phyloP scores from a whole-genome alignment of 345 rosid genomes.

The Pistacia vera region DNA sequence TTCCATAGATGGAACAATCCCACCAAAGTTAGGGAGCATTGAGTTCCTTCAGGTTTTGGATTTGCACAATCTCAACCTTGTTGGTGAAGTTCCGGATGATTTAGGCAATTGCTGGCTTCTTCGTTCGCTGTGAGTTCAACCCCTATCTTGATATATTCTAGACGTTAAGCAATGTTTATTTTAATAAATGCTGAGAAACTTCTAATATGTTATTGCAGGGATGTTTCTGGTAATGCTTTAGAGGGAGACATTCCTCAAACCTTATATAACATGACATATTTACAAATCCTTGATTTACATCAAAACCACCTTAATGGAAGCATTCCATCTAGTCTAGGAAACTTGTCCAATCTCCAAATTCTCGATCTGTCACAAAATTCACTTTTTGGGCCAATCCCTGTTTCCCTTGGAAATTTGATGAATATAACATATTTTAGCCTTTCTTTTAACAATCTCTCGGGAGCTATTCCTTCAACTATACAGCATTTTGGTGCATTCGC shows the following conservation, averaged over 20 bases:
- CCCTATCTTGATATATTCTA: conserved; percentile 17
- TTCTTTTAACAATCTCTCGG: conserved; percentile 80
- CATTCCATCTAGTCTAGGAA: conserved; percentile 65
- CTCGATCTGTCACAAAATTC: conserved; percentile 76
- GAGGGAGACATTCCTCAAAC: conserved; percentile 67
- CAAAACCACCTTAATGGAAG: conserved; percentile 63
- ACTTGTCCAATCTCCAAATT: conserved; percentile 48
- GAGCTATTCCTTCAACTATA: conserved; percentile 58
- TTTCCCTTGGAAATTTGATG: conserved; percentile 62
- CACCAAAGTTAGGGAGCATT: conserved; percentile 59
- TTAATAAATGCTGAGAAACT: conserved; percentile 23
- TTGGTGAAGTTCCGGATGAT: conserved; percentile 61
- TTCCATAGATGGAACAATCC: conserved; percentile 62
- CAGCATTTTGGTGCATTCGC: conserved; percentile 70
- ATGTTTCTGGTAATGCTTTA: conserved; percentile 76
- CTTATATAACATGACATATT: conserved; percentile 64
- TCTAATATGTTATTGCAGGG: conserved; percentile 57
- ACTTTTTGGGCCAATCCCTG: conserved; percentile 75
- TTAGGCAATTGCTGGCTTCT: conserved; percentile 77
- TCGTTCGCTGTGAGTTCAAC: conserved; percentile 75
- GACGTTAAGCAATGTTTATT: conserved; percentile 20
- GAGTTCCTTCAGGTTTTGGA: conserved; percentile 73
- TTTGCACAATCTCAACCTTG: conserved; percentile 75
- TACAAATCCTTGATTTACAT: conserved; percentile 79
- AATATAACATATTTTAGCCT: conserved; percentile 57